Base-by-base conservation (phyloP, 2,329 filamentous ascomycete genomes). In the Aspergillus candidus region DNA sequence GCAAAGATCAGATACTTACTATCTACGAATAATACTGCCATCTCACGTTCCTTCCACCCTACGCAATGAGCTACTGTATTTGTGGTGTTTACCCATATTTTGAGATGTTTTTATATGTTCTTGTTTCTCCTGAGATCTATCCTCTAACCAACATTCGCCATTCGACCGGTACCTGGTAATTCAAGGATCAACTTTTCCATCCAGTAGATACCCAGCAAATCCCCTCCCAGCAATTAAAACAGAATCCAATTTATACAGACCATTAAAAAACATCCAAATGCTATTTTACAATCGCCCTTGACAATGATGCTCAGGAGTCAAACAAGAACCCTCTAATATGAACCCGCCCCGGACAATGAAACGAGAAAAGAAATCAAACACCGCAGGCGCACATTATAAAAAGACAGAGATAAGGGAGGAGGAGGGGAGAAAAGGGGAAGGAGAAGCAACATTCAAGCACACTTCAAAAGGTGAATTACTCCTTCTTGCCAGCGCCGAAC, bases 401-500 rank as follows among this genome's bases (percentile, higher is more conserved):
- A 43, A 44, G 22, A 27, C 22, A 27, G 33, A 48, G 48, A 53
- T 48, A 45, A 47, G 40, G 49, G 18, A 18, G 49, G 35, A 50
- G 37, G 44, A 44, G 43, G 47, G 51, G 36, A 44, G 41, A 33
- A 46, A 32, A 44, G 30, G 35, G 36, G 33, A 38, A 43, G 27
- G 40, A 39, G 32, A 30, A 47, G 35, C 30, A 40, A 43, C 46
- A 44, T 41, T 44, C 38, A 36, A 32, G 31, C 35, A 33, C n/a
- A 31, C n/a, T 35, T 37, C 22, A 38, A 32, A 11, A 42, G 40
- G 29, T 34, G 36, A 44, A 41, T 48, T 50, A 51, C 53, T 61
- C 49, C 51, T 61, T 54, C 46, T 59, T 52, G 34, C 65, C 59
- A 39, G 62, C 62, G 36, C 73, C 72, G 51, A 79, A 74, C 60